Base-by-base conservation (phyloP, 75 land plant genomes). In the Larix kaempferi region DNA sequence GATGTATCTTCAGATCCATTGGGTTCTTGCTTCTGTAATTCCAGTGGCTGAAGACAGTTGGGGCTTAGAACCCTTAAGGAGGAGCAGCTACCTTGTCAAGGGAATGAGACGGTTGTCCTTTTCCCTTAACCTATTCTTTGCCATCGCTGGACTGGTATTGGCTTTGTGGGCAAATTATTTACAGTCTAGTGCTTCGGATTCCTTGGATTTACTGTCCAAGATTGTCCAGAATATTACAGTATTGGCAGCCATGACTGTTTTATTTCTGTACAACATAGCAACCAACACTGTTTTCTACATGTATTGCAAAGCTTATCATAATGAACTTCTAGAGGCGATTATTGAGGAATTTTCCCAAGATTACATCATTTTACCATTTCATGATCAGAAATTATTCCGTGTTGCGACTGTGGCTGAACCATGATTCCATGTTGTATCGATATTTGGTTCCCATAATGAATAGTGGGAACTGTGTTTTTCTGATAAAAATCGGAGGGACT, bases 231-330 rank as follows among this genome's bases (percentile, higher is more conserved):
- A 76, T 22, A 82, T 83, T 14, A 66, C 78, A 5, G 74, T 76
- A 5, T 75, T 80, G 56, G 79, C 65, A 16, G 58, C 64, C 12
- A 37, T 76, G 66, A 67, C 76, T 10, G 0, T 80, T 37, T 19
- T 82, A 57, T 27, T 78, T 62, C 82, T 86, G 16, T 74, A 71
- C 59, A 22, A 25, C 6, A 7, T 80, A 44, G 80, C 80, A 29
- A 77, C 82, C 25, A 56, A 2, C 62, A 62, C 80, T 14, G 89
- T 84, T 21, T 11, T 87, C 63, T 87, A 84, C 74, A 37, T 84
- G 80, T 84, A 79, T 61, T 84, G 82, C 61, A 87, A 87, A 73
- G 86, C 86, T 7, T 2, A 77, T 22, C 78, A 84, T 21, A 84
- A 86, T 19, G 84, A 87, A 76, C 79, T 84, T 19, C 82, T 81